phyloP scores from a whole-genome alignment of 306 rosid genomes.

The Bauhinia variegata region DNA sequence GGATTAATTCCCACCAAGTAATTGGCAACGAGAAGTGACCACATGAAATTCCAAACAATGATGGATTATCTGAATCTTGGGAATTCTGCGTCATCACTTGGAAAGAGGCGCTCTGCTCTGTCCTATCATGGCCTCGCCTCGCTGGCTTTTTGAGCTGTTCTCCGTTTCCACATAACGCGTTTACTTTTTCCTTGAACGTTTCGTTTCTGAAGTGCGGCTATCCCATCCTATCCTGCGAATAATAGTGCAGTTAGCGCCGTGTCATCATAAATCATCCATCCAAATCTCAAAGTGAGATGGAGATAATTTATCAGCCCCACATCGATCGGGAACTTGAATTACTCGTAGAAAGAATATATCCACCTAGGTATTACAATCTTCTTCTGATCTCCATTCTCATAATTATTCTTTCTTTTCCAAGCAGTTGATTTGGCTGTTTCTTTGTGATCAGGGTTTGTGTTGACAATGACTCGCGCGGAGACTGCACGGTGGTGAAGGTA shows the following conservation, averaged over 20 bases:
- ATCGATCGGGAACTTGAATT: constrained; percentile 71
- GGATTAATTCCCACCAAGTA: background rate
- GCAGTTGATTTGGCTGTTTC: background rate
- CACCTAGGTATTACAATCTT: constrained; percentile 64
- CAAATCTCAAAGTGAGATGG: constrained; percentile 48
- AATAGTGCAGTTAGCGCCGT: constrained; percentile 12
- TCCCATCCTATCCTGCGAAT: constrained; percentile 13
- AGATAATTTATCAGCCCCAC: constrained; percentile 55
- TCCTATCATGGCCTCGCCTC: constrained; percentile 26
- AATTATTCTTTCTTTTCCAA: too few species aligned
- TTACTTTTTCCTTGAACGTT: constrained; percentile 2
- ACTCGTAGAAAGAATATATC: constrained; percentile 81
- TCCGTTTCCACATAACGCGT: constrained; percentile 8
- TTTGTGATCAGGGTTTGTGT: constrained; percentile 69
- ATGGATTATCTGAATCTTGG: background rate
- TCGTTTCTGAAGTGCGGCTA: constrained; percentile 23
- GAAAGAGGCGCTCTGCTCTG: constrained; percentile 37
- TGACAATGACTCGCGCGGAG: constrained; percentile 73
- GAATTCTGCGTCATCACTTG: constrained; percentile 26
- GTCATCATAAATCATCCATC: background rate
- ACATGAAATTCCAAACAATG: background rate
- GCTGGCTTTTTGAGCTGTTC: background rate
- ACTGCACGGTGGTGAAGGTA: constrained; percentile 87
- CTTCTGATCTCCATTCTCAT: background rate
- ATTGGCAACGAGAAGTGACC: background rate